Evolutionary conservation across 768 basidiomycete genomes (phyloP), one percentile per base, ranked within the genome.

Genomic region (Obba rivulosa): DNA sequence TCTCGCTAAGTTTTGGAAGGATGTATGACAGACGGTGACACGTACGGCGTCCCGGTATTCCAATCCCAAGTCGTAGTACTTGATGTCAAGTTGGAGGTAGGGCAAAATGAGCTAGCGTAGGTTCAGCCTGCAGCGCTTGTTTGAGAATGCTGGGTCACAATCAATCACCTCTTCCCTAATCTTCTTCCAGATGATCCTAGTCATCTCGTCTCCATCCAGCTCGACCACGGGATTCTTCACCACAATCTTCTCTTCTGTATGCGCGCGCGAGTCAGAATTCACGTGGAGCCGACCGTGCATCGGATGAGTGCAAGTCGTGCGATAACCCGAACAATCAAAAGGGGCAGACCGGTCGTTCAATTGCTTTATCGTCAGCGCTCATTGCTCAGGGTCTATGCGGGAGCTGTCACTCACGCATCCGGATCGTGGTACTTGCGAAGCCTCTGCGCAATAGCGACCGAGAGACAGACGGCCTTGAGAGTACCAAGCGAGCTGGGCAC

Each of bases 151-250:
- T n/a, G n/a, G 37, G 44, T 51, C 17, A 51, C 40, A 37, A 31
- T 42, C 18, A 43, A 25, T 51, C 48, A 92, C 92, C 81, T 96
- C 92, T 61, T 96, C 88, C 49, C 90, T 77, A 62, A 94, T 93
- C 76, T 92, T 92, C 80, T 92, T 93, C 92, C 91, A 97, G 66
- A 98, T 99, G 62, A 99, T 96, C 57, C 95, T 77, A 28, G 95
- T 99, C 95, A 98, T 98, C 72, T 99, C 95, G 69, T 96, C 94
- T 41, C 93, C 93, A 66, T 97, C 93, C 45, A 97, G 80, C 71
- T 96, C 93, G 41, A 96, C 92, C 40, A 96, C 80, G 5, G 92
- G 92, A 61, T 93, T 92, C 62, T 78, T 72, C 43, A 93, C 92
- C 23, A 75, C 77, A 60, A 96, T 94, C 65, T 86, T 88, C 46